Conservation (phyloP, 2,329 filamentous ascomycete species). For the Diaporthe amygdali region DNA sequence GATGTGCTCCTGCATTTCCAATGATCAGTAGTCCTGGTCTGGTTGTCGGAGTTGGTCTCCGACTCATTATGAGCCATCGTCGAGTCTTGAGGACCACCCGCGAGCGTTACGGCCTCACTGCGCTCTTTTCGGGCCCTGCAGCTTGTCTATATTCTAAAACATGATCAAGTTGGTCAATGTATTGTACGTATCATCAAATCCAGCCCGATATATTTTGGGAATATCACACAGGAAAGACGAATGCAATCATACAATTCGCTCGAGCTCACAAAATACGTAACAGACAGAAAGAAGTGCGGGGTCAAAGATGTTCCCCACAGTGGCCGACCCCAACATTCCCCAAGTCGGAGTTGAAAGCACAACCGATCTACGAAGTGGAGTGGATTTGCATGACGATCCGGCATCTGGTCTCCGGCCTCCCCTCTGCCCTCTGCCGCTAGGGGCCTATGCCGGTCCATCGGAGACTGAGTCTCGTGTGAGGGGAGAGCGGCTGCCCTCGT, state of each 20-base stretch:
- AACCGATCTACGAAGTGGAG: not conserved
- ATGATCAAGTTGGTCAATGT: not conserved
- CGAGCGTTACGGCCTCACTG: not conserved
- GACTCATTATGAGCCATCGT: not conserved
- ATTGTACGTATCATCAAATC: not conserved
- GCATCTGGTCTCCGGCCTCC: not conserved
- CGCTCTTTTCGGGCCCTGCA: not conserved
- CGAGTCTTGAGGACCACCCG: not conserved
- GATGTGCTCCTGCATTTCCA: not conserved
- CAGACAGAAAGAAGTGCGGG: not conserved
- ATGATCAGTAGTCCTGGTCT: not conserved
- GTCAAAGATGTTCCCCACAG: not conserved
- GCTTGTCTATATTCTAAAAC: not conserved
- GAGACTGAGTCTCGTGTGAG: not conserved
- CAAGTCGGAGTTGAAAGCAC: not conserved
- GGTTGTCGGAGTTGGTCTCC: not conserved
- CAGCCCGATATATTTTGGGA: not conserved
- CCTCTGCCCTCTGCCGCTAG: not conserved
- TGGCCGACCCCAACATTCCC: not conserved
- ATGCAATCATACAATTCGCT: not conserved
- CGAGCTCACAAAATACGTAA: not conserved
- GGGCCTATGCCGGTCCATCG: not conserved
- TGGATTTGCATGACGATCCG: conserved; percentile 2
- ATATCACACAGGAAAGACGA: not conserved
- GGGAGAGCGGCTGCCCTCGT: not conserved